Percentiles rank a stretch among this genome's conserved stretches.
phyloP scores from a whole-genome alignment of 1,284 basidiomycete genomes.

The Phellopilus nigrolimitatus region DNA sequence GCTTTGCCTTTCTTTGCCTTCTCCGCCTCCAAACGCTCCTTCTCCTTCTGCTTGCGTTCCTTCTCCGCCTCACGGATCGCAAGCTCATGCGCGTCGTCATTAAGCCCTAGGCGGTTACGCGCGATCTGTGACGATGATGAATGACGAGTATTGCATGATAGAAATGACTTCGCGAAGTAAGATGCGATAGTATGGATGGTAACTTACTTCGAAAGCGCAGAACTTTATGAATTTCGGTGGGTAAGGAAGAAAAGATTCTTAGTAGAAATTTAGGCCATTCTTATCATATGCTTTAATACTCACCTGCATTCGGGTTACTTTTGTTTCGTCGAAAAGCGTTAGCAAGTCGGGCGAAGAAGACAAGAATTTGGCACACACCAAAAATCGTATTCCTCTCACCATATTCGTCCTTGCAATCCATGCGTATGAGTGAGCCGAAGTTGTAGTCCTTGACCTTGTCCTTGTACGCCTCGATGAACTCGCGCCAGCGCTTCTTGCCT shows the following conservation, averaged over 20 bases:
- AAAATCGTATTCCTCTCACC: conserved; percentile 93
- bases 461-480: conserved; percentile 87
- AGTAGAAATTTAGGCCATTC: background rate
- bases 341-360: background rate
- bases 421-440: conserved; percentile 93
- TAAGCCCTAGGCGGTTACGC: conserved; percentile 88
- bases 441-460: conserved; percentile 91
- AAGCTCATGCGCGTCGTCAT: conserved; percentile 82
- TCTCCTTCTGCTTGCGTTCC: conserved; percentile 50
- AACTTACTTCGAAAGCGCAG: conserved; percentile 80
- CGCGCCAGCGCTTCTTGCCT: conserved; percentile 92
- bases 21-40: conserved; percentile 36
- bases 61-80: conserved; percentile 69
- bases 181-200: background rate
- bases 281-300: background rate
- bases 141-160: conserved; percentile 2
- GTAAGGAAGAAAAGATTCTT: background rate
- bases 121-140: conserved; percentile 59
- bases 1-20: conserved; percentile 37
- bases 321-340: conserved; percentile 14
- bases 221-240: conserved; percentile 54
- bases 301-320: conserved; percentile 77
- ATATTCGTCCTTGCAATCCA: conserved; percentile 79
- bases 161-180: background rate
- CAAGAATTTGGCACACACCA: conserved; percentile 44